These are phyloP conservation scores for Pneumocystis murina DNA, from an alignment of 1,139 yeast genomes.

Conservation along the genomic window DNA sequence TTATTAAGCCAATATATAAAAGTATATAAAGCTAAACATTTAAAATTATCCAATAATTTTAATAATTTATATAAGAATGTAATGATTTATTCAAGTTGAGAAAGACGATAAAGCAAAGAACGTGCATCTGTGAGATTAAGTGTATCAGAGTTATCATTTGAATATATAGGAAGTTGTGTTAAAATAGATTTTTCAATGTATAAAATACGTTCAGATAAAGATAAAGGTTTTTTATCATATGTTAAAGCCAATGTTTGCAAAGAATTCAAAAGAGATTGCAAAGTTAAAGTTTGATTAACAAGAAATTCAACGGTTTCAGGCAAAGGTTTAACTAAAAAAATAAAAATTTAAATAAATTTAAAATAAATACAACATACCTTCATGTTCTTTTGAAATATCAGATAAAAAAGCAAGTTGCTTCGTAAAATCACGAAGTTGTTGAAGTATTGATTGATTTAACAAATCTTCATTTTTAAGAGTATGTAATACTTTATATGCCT, in stretches of 20 bases:
- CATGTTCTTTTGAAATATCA: conserved; percentile 4
- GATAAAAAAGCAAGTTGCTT: conserved; percentile 7
- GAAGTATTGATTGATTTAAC: conserved; percentile 3
- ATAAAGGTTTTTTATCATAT: not conserved
- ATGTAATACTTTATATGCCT: not conserved
- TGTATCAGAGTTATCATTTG: not conserved
- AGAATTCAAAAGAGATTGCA: conserved; percentile 3
- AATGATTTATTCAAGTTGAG: not conserved
- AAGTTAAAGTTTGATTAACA: conserved; percentile 8
- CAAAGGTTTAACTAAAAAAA: conserved; percentile 6
- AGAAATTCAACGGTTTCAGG: conserved; percentile 10
- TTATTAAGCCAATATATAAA: not conserved
- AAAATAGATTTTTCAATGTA: not conserved
- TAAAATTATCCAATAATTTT: not conserved
- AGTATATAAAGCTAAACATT: not conserved
- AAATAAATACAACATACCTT: not conserved
- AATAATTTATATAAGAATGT: not conserved
- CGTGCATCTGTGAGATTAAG: not conserved
- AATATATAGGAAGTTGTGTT: not conserved
- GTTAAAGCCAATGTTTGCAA: not conserved
- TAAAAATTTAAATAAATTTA: not conserved
- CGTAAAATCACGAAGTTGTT: not conserved
- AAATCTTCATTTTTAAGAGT: not conserved
- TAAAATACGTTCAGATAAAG: not conserved
- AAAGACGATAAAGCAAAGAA: not conserved